Conservation (phyloP, 208 protist species). For the Phytomonas serpens region DNA sequence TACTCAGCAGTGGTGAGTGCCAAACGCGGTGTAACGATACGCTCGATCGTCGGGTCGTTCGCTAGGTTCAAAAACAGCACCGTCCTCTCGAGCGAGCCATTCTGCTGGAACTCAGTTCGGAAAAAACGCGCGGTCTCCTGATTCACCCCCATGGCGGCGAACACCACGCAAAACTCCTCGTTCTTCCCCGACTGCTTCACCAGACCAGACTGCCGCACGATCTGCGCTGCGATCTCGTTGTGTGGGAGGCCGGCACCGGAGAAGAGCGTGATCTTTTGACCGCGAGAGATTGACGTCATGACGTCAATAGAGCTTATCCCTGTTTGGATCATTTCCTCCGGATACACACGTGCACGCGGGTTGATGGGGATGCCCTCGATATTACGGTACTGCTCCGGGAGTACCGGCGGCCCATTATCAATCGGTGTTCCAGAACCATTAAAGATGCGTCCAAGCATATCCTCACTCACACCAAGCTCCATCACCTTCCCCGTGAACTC, state of each 20-base stretch:
- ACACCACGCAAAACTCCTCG: slow-evolving; percentile 99
- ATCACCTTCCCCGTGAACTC: slow-evolving; percentile 99
- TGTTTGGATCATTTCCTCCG: slow-evolving; percentile 99
- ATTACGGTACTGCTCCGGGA: slow-evolving; percentile 99
- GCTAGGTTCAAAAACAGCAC: slow-evolving; percentile 98
- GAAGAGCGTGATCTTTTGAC: slow-evolving; percentile 99
- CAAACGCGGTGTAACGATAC: slow-evolving; percentile 99
- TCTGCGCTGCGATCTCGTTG: slow-evolving; percentile 99
- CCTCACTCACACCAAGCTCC: slow-evolving; percentile 97
- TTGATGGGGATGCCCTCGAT: slow-evolving; percentile 99
- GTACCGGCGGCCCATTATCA: slow-evolving; percentile 96
- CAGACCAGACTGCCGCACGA: slow-evolving; percentile 99
- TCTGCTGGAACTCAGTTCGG: slow-evolving; percentile 99
- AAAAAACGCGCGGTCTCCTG: slow-evolving; percentile 99
- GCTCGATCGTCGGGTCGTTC: slow-evolving; percentile 99
- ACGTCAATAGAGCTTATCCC: slow-evolving; percentile 99
- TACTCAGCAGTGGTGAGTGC: slow-evolving; percentile 99
- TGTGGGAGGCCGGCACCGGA: slow-evolving; percentile 99
- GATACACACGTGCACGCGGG: slow-evolving; percentile 98
- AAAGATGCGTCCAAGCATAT: slow-evolving; percentile 99
- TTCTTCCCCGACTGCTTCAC: slow-evolving; percentile 91
- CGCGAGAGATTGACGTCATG: slow-evolving; percentile 99
- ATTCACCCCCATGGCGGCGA: slow-evolving; percentile 99
- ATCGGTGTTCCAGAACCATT: slow-evolving; percentile 99
- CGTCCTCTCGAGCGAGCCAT: slow-evolving; percentile 97